Conservation (phyloP, 768 basidiomycete species). For the Russula vinacea region DNA sequence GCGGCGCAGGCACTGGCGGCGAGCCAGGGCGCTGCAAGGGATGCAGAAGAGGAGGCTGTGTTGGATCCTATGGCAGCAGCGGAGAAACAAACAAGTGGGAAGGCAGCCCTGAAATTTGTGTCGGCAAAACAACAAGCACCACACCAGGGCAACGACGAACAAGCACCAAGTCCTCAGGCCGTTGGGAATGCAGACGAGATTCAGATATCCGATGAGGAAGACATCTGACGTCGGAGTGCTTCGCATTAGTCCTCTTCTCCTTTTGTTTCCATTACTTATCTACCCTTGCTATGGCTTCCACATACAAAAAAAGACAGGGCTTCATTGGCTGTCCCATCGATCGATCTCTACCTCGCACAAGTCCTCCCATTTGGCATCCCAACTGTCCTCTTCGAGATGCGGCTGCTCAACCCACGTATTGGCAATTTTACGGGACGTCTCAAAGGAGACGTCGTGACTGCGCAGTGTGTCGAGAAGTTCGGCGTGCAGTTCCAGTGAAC, state of each 20-base stretch:
- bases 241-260: conserved; percentile 1
- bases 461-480: conserved; percentile 57
- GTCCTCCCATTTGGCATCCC: conserved; percentile 75
- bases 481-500: conserved; percentile 55
- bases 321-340: conserved; percentile 50
- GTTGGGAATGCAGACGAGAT: conserved; percentile 75
- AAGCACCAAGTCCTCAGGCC: conserved; percentile 18
- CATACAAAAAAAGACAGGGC: conserved; percentile 10
- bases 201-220: conserved; percentile 83
- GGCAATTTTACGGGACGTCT: conserved; percentile 60
- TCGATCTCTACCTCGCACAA: conserved; percentile 75
- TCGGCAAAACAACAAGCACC: conserved; percentile 56
- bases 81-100: conserved; percentile 60
- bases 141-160: conserved; percentile 37
- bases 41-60: conserved; percentile 41
- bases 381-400: conserved; percentile 61
- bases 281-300: conserved; percentile 4
- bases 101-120: conserved; percentile 68
- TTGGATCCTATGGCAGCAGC: conserved; percentile 87
- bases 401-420: conserved; percentile 68
- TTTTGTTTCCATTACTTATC: conserved; percentile 12
- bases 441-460: conserved; percentile 65
- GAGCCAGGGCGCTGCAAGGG: conserved; percentile 51
- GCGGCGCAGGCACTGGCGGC: conserved; percentile 85
- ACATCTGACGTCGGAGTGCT: conserved; percentile 36